A percentile compares a stretch with the other conserved stretches of the same genome.
Conservation (phyloP, 768 basidiomycete genomes). For the Phylloporus rhodoxanthus region DNA sequence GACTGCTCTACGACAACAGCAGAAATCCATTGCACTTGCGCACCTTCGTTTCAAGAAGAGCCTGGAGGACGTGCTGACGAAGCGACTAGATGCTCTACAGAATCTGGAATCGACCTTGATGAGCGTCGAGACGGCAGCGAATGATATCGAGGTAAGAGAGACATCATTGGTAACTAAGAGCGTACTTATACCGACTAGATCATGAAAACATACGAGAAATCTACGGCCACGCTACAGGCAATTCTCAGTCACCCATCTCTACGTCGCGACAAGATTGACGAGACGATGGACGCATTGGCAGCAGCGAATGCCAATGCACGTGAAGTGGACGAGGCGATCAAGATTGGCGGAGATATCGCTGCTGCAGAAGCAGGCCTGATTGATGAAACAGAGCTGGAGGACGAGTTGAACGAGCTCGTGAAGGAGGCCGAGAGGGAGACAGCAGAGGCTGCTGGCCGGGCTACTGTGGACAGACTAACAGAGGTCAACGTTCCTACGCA, state of each 20-base stretch:
- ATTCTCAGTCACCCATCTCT: slow-evolving; percentile 79
- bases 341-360: slow-evolving; percentile 58
- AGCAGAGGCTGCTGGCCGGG: slow-evolving; percentile 31
- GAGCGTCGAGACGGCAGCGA: slow-evolving; percentile 83
- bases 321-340: slow-evolving; percentile 77
- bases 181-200: slow-evolving; percentile 44
- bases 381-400: slow-evolving; percentile 56
- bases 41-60: slow-evolving; percentile 79
- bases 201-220: slow-evolving; percentile 79
- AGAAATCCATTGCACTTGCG: slow-evolving; percentile 66
- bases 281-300: slow-evolving; percentile 83
- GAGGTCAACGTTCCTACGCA: slow-evolving; percentile 16
- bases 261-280: slow-evolving; percentile 70
- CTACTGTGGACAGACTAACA: slow-evolving; percentile 15
- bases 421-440: slow-evolving; percentile 38
- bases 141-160: slow-evolving; percentile 70
- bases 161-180: not conserved
- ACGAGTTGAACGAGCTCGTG: slow-evolving; percentile 57
- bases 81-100: slow-evolving; percentile 67
- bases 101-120: slow-evolving; percentile 73
- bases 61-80: slow-evolving; percentile 68
- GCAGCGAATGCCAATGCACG: slow-evolving; percentile 76
- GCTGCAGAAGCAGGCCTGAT: slow-evolving; percentile 41
- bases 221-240: slow-evolving; percentile 66
- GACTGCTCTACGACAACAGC: slow-evolving; percentile 58